Conservation (phyloP, 83 land plant species). For the Isoetes engelmannii region DNA sequence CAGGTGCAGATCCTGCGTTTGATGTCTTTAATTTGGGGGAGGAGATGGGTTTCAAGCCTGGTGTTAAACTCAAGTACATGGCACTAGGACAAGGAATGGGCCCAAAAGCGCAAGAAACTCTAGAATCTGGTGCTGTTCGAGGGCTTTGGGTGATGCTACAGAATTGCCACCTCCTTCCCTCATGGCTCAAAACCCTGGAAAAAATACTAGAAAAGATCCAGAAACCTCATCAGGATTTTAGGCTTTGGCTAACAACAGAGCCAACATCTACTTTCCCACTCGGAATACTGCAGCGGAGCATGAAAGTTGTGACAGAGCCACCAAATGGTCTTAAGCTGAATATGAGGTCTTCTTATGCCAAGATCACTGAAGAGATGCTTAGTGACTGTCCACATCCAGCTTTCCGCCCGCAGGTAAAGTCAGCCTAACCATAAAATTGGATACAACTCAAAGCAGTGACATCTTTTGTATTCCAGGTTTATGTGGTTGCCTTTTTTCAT, state of each 20-base stretch:
- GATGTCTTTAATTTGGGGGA: slow-evolving; percentile 42
- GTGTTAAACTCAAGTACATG: slow-evolving; percentile 40
- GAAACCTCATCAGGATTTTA: slow-evolving; percentile 34
- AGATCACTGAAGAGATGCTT: slow-evolving; percentile 35
- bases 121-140: slow-evolving; percentile 27
- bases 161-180: slow-evolving; percentile 40
- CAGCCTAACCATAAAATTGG: not conserved
- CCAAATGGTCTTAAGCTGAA: slow-evolving; percentile 40
- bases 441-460: not conserved
- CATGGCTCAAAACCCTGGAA: slow-evolving; percentile 41
- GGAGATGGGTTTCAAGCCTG: slow-evolving; percentile 39
- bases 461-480: slow-evolving; percentile 17
- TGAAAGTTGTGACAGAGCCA: slow-evolving; percentile 42
- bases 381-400: slow-evolving; percentile 38
- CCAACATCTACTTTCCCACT: slow-evolving; percentile 35
- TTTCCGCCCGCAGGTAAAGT: slow-evolving; percentile 32
- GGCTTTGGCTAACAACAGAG: slow-evolving; percentile 41
- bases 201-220: slow-evolving; percentile 33
- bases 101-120: slow-evolving; percentile 32
- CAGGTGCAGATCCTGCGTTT: slow-evolving; percentile 43
- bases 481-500: slow-evolving; percentile 40
- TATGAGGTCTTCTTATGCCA: slow-evolving; percentile 34
- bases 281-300: slow-evolving; percentile 32
- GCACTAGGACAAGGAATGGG: slow-evolving; percentile 46
- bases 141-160: slow-evolving; percentile 45